phyloP scores from a whole-genome alignment of 192 early-diverging fungal genomes.

The Coemansia sp. region DNA sequence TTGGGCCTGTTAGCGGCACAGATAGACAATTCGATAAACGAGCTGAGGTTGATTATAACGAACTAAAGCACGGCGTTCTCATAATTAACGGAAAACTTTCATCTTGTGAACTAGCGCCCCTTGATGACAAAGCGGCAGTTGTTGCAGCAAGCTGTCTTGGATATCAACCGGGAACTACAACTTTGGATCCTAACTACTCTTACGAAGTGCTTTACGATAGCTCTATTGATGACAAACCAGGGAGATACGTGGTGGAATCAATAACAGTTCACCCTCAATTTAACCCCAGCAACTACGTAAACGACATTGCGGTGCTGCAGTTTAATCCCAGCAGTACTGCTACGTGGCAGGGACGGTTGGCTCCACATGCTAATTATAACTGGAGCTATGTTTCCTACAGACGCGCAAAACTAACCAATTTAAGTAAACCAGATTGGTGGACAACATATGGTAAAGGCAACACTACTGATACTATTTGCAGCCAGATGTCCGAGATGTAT shows the following conservation, averaged over 20 bases:
- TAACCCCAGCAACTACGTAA: not conserved
- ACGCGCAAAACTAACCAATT: not conserved
- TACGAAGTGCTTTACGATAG: constrained; percentile 5
- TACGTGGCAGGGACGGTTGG: not conserved
- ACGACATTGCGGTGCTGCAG: constrained; percentile 8
- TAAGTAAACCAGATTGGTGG: not conserved
- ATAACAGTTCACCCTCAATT: constrained; percentile 4
- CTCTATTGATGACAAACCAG: not conserved
- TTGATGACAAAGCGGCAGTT: constrained; percentile 4
- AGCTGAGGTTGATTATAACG: not conserved
- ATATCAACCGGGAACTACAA: not conserved
- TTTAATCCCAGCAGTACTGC: not conserved
- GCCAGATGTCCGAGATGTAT: not conserved
- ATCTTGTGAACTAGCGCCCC: constrained; percentile 6
- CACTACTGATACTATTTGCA: too few relatives aligned
- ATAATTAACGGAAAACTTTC: constrained; percentile 7
- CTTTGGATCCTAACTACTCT: not conserved
- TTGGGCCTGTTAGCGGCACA: not conserved
- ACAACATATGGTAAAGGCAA: too few relatives aligned
- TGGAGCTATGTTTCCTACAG: not conserved
- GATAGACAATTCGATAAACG: not conserved
- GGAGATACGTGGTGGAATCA: not conserved
- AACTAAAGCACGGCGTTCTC: constrained; percentile 12
- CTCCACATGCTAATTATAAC: not conserved
- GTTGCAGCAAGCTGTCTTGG: constrained; percentile 15